Base-by-base conservation (phyloP, 768 basidiomycete genomes). In the Albatrellus ellisii region DNA sequence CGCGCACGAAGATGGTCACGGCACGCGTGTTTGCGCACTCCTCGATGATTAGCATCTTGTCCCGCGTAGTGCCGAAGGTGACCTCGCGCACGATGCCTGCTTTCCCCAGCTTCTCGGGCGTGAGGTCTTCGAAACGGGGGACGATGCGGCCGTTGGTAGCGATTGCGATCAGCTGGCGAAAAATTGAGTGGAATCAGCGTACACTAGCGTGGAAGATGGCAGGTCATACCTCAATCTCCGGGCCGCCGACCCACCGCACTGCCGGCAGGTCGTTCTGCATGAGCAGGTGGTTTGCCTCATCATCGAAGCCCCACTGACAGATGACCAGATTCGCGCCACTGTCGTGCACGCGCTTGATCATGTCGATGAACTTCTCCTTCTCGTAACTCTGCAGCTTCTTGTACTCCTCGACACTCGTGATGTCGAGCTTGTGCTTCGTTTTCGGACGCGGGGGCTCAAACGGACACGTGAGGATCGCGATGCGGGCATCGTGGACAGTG, bases 281-380 rank as follows among this genome's bases (percentile, higher is more conserved):
- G 49, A 99, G 62, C 53, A 98, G 51, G 59, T 98, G 95, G 58
- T 99, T 99, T 33, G 95, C 95, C 64, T 99, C 95, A 56, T 99
- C 95, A 57, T 99, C 95, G 57, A 99, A 99, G 46, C 95, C 95
- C 95, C 95, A 99, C 58, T 99, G 95, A 62, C 95, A 99, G 53
- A 99, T 97, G 50, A 99, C 95, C 46, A 99, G 64, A 62, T 99
- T 99, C 11, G 95, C 94, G 27, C 95, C 95, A 12, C 92, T 85
- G 53, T 94, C 82, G 61, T 97, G 94, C 44, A 98, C 92, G 59
- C 77, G 68, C 62, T 84, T 82, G 62, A 99, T 97, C 95, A 99
- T 99, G 56, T 90, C 83, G 49, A 74, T 69, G 54, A 99, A 99
- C 65, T 95, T 99, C 58, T 86, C 79, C 65, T 85, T 85, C 66